Evolutionary conservation across 129 eudicot genomes (phyloP), one percentile per base, ranked within the genome.

Genomic region (Sambucus nigra): DNA sequence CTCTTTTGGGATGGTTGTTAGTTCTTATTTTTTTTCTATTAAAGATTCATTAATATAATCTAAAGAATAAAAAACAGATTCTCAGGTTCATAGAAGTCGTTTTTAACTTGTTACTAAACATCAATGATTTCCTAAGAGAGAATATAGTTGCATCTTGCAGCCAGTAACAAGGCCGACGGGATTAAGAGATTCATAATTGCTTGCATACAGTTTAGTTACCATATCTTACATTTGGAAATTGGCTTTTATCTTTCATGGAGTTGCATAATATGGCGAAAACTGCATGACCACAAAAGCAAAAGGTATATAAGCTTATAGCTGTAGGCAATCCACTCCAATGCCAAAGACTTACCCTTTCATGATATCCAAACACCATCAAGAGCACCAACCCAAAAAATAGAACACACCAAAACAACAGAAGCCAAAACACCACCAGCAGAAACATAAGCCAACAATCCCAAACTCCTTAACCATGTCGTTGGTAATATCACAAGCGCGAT

Each of bases 211-310:
- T n/a, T n/a, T n/a, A n/a, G n/a, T 35, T 35, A 2, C 9, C 13
- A 35, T 12, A 8, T 35, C 13, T 35, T 35, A 76, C 88, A 80
- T 76, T 66, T 27, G 80, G 65, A 54, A 81, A 81, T 16, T 76
- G 80, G 25, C 66, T 51, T 61, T 63, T 76, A 22, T 81, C 79
- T 33, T 69, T 69, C 84, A 81, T 76, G 29, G 88, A 76, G 55
- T 68, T 66, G 75, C 63, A 70, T 16, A 81, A 46, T 5, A 80
- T 76, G 11, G 88, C 84, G 29, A 81, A 81, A 59, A 81, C 75
- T 20, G 88, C 84, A 76, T 76, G 82, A 5, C 84, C 88, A 73
- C 88, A 70, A 15, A 73, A 81, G 60, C 80, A 76, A 53, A 81
- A 81, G 16, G 80, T 76, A 44, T 52, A 76, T 35, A 81, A 67